Evolutionary conservation across 768 basidiomycete genomes (phyloP).

Genomic region (Suillus weaverae): DNA sequence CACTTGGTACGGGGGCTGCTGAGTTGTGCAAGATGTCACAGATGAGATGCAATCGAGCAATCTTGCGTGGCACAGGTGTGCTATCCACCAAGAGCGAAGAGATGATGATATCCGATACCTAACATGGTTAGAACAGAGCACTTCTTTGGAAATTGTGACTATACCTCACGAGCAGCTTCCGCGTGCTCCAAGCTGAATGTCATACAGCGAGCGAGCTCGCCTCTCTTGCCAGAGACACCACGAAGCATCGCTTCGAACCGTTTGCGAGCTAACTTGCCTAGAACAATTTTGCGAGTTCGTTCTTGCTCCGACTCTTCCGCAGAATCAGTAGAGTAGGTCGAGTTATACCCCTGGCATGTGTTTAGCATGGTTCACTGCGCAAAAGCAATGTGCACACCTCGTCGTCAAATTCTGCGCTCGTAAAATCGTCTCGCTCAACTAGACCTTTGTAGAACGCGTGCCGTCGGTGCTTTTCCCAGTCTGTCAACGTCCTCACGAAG

Average conservation of each 20-base stretch:
- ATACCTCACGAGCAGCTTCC: conserved; percentile 90
- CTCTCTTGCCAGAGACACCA: conserved; percentile 79
- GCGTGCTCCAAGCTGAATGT: conserved; percentile 96
- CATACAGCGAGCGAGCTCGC: conserved; percentile 94
- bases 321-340: conserved; percentile 88
- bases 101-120: conserved; percentile 92
- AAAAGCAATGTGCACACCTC: conserved; percentile 46
- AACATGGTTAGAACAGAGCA: conserved; percentile 9
- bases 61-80: conserved; percentile 97
- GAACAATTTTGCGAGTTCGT: conserved; percentile 66
- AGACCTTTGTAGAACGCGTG: conserved; percentile 72
- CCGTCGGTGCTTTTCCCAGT: conserved; percentile 56
- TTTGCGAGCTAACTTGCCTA: conserved; percentile 78
- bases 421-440: conserved; percentile 51
- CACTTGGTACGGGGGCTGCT: conserved; percentile 88
- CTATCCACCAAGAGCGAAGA: conserved; percentile 83
- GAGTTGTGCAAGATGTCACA: conserved; percentile 99
- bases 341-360: conserved; percentile 71
- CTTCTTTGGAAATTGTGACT: conserved; percentile 9
- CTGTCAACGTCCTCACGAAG: conserved; percentile 5
- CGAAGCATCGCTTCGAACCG: conserved; percentile 92
- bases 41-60: conserved; percentile 91
- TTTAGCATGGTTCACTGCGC: not conserved
- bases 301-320: conserved; percentile 94
- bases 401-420: conserved; percentile 78